Base-by-base conservation (phyloP, 306 rosid genomes). In the Prunus mume region DNA sequence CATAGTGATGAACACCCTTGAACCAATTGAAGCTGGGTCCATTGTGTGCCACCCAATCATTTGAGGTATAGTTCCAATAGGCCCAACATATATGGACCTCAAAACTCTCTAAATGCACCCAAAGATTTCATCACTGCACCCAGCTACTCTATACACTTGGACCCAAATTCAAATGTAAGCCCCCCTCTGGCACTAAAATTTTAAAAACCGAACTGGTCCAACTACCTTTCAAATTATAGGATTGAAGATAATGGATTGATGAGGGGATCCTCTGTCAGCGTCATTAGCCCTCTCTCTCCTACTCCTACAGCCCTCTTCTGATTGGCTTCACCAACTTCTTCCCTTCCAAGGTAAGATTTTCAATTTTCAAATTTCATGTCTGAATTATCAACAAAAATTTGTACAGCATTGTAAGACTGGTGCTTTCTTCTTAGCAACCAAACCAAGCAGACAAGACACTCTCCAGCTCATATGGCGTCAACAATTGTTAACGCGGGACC, bases 401-500 rank as follows among this genome's bases (percentile, higher is more conserved):
- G 52, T 47, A 11, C 52, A 12, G 15, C 52, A 47, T 47, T 47
- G 12, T 47, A 38, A 7, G 43, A 38, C 43, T 7, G 43, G 2
- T 38, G 43, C 43, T 38, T 38, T 38, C 9, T 38, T 38, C 43
- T 38, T 38, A 38, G 43, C 43, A 7, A 38, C 9, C 43, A 38
- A 38, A 6, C 43, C 43, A 38, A 38, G 43, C 43, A 38, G 43
- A 38, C 43, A 38, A 38, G 43, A 38, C 43, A 38, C 43, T 60
- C 19, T 24, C 9, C 27, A 60, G 43, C 25, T 65, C 49, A 3
- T 11, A 86, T 90, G 98, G 90, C 94, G 57, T 85, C 90, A 5
- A 65, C 89, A 8, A 73, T 91, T 25, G 55, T 88, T 57, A 91
- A 85, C 67, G 80, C 83, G 62, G 86, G 82, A 66, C 75, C 85